Evolutionary conservation across 768 basidiomycete species (phyloP), one percentile per base, ranked within the genome.

Genomic region (Tremella fuciformis): DNA sequence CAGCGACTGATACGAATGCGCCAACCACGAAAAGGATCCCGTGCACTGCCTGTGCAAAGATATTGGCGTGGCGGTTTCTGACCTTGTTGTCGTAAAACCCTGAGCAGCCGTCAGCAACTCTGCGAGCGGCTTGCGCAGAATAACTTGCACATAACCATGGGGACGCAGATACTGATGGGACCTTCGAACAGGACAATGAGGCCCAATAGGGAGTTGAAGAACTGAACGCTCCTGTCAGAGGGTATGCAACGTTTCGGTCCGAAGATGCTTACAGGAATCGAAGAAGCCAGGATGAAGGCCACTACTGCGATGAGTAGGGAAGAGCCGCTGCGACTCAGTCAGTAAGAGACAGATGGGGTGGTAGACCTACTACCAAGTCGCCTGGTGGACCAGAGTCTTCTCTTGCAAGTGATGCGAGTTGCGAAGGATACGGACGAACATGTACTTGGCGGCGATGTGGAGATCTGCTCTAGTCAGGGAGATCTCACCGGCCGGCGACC

Each of bases 21-120:
- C 49, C 49, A 22, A 24, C 49, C 8, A 50, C 21, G 49, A 50
- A n/a, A 13, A 50, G 8, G 22, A 50, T 9, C 8, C 49, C 49
- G 21, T 50, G 49, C 22, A 50, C 13, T 11, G 25, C 22, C 8
- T 50, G 19, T n/a, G 9, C 13, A 11, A 16, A n/a, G 16, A 50
- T 8, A n/a, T 8, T 1, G 1, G 26, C 21, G 8, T 50, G 19
- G 13, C 21, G 19, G 7, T n/a, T n/a, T n/a, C 13, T 8, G 21
- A 13, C 8, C 13, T 22, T 15, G 26, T 50, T 21, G 49, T 50
- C 49, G 21, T 50, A 50, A 22, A 50, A 50, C 42, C 42, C 42
- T 46, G n/a, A n/a, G n/a, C n/a, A n/a, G n/a, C 22, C 4, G 22
- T 46, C 42, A 18, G 22, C 29, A 34, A 34, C 29, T 34, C 11